Evolutionary conservation across 495 filamentous ascomycete species (phyloP).

Genomic region (Xylaria scruposa): DNA sequence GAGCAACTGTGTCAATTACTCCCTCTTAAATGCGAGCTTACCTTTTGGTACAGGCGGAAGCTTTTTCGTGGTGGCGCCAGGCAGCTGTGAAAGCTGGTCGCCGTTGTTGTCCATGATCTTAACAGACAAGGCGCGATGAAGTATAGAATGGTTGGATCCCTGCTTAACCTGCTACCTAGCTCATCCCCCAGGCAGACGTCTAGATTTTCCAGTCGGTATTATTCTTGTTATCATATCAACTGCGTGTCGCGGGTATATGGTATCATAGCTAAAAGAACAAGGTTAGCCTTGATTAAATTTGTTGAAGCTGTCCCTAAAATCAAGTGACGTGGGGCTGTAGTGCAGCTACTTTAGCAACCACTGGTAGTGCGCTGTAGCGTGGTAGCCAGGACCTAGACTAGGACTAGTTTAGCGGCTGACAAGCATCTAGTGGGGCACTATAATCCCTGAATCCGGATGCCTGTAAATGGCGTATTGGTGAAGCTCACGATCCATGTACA

Average conservation of each 20-base stretch:
- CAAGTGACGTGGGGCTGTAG: constrained; percentile 11
- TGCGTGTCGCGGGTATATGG: background rate
- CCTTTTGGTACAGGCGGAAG: constrained; percentile 30
- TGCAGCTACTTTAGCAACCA: background rate
- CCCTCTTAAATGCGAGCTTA: constrained; percentile 10
- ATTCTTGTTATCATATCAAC: constrained; percentile 24
- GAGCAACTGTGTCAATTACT: constrained; percentile 38
- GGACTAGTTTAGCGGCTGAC: too few species aligned
- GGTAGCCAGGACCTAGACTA: background rate
- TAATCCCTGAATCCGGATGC: background rate
- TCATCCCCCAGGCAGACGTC: constrained; percentile 28
- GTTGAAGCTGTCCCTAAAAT: constrained; percentile 3
- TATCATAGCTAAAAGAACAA: background rate
- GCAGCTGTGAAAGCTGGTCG: constrained; percentile 22
- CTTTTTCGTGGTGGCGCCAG: constrained; percentile 21
- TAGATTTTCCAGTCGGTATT: background rate
- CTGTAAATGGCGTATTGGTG: constrained; percentile 5
- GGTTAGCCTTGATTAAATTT: constrained; percentile 2
- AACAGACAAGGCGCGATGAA: background rate
- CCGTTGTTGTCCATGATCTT: constrained; percentile 9
- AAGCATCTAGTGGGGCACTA: background rate
- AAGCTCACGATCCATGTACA: background rate
- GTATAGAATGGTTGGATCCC: constrained; percentile 1
- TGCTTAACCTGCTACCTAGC: background rate
- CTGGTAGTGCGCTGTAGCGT: background rate